Percentiles rank a stretch among this genome's conserved stretches.
Conservation (phyloP, 768 basidiomycete genomes). For the Pleurotus citrinopileatus region DNA sequence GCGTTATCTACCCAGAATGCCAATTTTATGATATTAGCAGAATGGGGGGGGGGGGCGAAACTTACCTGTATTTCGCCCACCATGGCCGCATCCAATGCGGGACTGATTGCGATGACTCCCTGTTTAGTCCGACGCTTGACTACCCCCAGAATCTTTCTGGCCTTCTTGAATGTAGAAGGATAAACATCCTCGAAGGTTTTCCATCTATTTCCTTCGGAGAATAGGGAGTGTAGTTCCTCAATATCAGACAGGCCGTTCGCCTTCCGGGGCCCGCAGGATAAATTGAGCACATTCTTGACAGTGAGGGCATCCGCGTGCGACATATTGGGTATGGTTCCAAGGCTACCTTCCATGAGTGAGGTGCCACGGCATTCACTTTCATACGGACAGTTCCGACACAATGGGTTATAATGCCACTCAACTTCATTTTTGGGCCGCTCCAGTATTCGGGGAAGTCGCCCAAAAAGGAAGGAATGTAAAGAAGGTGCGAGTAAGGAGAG, state of each 20-base stretch:
- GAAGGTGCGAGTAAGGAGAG: slow-evolving; percentile 36
- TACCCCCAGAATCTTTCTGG: slow-evolving; percentile 35
- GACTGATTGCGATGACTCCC: slow-evolving; percentile 23
- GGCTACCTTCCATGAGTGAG: slow-evolving; percentile 30
- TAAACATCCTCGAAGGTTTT: slow-evolving; percentile 25
- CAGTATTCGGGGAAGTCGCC: slow-evolving; percentile 38
- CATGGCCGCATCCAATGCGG: slow-evolving; percentile 37
- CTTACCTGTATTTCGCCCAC: slow-evolving; percentile 30
- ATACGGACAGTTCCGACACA: slow-evolving; percentile 43
- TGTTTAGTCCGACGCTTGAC: slow-evolving; percentile 20
- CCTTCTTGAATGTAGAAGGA: slow-evolving; percentile 36
- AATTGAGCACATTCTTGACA: slow-evolving; percentile 36
- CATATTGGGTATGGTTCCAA: slow-evolving; percentile 47
- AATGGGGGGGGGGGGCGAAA: background rate
- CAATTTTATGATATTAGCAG: slow-evolving; percentile 1
- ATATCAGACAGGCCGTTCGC: slow-evolving; percentile 34
- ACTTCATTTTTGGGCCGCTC: slow-evolving; percentile 28
- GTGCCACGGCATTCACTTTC: slow-evolving; percentile 31
- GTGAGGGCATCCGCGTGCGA: slow-evolving; percentile 40
- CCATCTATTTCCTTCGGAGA: slow-evolving; percentile 26
- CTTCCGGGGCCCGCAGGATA: slow-evolving; percentile 13
- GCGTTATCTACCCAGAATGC: slow-evolving; percentile 30
- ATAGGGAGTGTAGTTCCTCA: slow-evolving; percentile 41
- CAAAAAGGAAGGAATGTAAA: slow-evolving; percentile 41
- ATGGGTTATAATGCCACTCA: slow-evolving; percentile 48